Percentiles rank a stretch among this genome's conserved stretches.
Evolutionary conservation across 2,329 filamentous ascomycete species (phyloP).

Genomic region (Colletotrichum eleusines): DNA sequence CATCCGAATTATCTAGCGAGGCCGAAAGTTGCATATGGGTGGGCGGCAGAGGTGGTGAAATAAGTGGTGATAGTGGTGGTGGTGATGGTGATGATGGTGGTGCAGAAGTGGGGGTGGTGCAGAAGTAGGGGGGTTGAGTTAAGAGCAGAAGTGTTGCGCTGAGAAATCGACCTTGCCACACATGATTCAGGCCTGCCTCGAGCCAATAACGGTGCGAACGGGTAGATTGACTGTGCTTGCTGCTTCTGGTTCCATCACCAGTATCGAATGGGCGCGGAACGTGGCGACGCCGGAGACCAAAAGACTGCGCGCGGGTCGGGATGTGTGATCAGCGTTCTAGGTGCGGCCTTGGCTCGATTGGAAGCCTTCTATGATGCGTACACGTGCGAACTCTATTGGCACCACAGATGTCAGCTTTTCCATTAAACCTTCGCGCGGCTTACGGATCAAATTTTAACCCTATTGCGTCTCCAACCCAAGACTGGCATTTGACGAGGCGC

Average conservation of each 20-base stretch:
- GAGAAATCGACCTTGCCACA: neutral
- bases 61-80: no score
- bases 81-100: no score
- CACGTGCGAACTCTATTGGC: neutral
- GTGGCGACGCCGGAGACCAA: neutral
- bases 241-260: neutral
- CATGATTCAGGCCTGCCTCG: no score
- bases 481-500: neutral
- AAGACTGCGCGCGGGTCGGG: neutral
- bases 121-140: no score
- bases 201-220: neutral
- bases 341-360: neutral
- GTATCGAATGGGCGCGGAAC: neutral
- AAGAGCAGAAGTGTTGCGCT: neutral
- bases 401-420: neutral
- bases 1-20: no score
- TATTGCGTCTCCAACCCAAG: neutral
- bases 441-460: constrained; percentile 3
- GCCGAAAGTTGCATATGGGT: no score
- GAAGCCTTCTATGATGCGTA: neutral
- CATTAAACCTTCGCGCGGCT: neutral
- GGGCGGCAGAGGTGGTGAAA: no score
- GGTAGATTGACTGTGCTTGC: neutral
- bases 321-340: neutral
- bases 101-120: no score